phyloP scores from a whole-genome alignment of 768 basidiomycete species.

The Leccinum longicurvipes region DNA sequence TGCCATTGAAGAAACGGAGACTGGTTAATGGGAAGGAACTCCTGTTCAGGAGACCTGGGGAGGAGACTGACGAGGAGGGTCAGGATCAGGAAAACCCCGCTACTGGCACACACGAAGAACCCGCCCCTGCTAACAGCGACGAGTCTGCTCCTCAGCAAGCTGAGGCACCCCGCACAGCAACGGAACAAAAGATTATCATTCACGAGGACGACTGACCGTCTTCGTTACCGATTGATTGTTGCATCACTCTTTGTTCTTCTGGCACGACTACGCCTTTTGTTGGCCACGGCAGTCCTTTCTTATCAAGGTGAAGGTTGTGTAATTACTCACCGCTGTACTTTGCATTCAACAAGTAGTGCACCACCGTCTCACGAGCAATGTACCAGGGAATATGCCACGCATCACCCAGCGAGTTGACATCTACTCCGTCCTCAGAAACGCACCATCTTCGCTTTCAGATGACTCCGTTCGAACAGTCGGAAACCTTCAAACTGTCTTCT shows the following conservation, averaged over 20 bases:
- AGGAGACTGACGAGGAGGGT: slow-evolving; percentile 44
- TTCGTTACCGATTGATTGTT: neutral
- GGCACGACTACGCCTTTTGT: no score
- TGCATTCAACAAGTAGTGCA: slow-evolving; percentile 4
- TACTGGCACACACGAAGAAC: slow-evolving; percentile 3
- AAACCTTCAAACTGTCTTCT: no score
- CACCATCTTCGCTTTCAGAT: neutral
- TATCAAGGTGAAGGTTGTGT: slow-evolving; percentile 7
- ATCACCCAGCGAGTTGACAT: neutral
- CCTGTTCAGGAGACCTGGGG: slow-evolving; percentile 51
- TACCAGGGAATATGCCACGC: neutral
- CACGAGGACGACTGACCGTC: slow-evolving; percentile 47
- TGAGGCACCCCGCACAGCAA: slow-evolving; percentile 24
- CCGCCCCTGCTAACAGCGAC: neutral
- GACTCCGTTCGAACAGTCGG: no score
- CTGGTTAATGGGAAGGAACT: slow-evolving; percentile 77
- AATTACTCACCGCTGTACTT: neutral
- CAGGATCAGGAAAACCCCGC: slow-evolving; percentile 28
- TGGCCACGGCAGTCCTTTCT: neutral
- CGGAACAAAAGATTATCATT: slow-evolving; percentile 41
- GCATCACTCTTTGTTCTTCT: neutral
- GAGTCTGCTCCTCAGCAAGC: slow-evolving; percentile 1
- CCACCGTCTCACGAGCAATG: neutral
- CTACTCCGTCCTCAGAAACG: neutral
- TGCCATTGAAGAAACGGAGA: slow-evolving; percentile 73